Percentiles rank a stretch among this genome's conserved stretches.
Conservation (phyloP, 73 alveolate genomes). For the Paraurostyla sp. region DNA sequence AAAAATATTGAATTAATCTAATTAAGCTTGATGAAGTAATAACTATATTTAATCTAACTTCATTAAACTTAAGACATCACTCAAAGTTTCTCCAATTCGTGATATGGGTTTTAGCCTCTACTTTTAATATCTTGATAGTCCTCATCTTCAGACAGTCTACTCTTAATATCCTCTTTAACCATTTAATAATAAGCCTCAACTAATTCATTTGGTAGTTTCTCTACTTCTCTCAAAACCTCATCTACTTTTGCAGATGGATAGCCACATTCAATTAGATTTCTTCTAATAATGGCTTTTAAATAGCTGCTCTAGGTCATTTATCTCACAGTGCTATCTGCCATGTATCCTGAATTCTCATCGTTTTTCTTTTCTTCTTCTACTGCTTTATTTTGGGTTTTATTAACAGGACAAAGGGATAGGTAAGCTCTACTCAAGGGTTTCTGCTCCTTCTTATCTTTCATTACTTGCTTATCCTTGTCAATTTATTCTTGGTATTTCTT, state of each 20-base stretch:
- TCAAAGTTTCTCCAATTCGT: background rate
- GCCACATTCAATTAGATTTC: constrained; percentile 37
- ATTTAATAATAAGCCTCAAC: constrained; percentile 2
- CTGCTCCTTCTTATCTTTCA: background rate
- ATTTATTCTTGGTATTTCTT: background rate
- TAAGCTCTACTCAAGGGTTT: constrained; percentile 49
- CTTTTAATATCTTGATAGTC: background rate
- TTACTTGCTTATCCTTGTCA: background rate
- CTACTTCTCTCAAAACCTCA: constrained; percentile 6
- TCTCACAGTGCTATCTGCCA: background rate
- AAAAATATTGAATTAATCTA: too few relatives aligned
- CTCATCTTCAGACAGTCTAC: background rate
- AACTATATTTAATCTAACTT: too few relatives aligned
- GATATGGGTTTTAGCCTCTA: background rate
- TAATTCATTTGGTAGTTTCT: constrained; percentile 1
- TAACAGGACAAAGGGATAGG: constrained; percentile 33
- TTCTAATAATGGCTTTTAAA: constrained; percentile 8
- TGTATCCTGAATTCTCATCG: background rate
- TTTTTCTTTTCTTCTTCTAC: constrained; percentile 13
- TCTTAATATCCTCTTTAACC: background rate
- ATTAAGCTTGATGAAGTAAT: too few relatives aligned
- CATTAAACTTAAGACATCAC: too few relatives aligned
- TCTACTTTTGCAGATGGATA: constrained; percentile 60
- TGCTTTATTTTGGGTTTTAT: background rate
- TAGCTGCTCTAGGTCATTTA: background rate